Evolutionary conservation across 176 grass and related monocot genomes (phyloP).

Genomic region (Oryza coarctata): DNA sequence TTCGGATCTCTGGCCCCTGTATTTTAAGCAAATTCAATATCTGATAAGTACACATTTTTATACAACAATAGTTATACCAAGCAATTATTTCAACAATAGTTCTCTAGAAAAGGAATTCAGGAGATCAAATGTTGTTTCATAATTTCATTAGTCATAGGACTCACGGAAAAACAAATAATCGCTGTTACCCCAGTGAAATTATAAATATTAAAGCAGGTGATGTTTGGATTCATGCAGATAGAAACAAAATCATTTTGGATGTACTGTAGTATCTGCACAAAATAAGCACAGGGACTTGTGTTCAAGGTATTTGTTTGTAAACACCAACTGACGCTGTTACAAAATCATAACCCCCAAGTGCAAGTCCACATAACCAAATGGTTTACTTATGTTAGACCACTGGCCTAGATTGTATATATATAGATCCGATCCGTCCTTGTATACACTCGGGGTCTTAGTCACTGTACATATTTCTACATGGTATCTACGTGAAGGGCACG

Average conservation of each 20-base stretch:
- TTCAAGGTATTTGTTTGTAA: not conserved
- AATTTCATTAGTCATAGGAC: not conserved
- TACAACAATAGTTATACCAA: not conserved
- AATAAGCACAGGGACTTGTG: not conserved
- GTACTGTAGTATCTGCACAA: not conserved
- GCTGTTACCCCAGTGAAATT: not conserved
- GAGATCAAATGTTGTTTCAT: not conserved
- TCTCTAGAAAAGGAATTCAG: not conserved
- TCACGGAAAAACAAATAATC: not conserved
- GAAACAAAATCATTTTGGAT: not conserved
- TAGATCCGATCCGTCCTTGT: too few relatives aligned
- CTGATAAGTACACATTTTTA: conserved; percentile 1
- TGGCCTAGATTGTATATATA: too few relatives aligned
- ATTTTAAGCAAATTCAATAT: conserved; percentile 15
- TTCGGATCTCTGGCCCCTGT: conserved; percentile 83
- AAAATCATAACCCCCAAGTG: not conserved
- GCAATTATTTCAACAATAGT: not conserved
- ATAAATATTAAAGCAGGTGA: not conserved
- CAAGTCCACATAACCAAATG: not conserved
- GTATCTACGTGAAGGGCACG: too few relatives aligned
- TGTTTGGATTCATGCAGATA: not conserved
- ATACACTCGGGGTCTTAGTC: too few relatives aligned
- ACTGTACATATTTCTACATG: too few relatives aligned
- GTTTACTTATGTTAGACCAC: too few relatives aligned
- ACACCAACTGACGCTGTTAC: not conserved